Evolutionary conservation across 352 stramenopile genomes (phyloP).

Genomic region (Peronospora tabacina): DNA sequence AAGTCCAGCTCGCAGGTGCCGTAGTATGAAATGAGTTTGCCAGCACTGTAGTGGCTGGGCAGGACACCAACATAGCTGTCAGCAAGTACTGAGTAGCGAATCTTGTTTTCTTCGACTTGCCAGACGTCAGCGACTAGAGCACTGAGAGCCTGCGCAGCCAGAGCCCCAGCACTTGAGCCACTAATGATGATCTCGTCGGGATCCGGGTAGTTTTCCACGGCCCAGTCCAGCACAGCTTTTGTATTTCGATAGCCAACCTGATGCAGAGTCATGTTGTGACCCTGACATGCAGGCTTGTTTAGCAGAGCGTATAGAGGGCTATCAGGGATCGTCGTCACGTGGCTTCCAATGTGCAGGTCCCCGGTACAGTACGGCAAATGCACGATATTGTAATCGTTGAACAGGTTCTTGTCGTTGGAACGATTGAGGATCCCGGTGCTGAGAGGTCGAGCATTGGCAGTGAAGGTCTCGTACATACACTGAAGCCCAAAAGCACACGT

Average conservation of each 20-base stretch:
- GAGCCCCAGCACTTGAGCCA: slow-evolving; percentile 47
- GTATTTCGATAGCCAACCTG: slow-evolving; percentile 58
- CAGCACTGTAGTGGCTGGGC: slow-evolving; percentile 36
- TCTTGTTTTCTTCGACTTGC: slow-evolving; percentile 47
- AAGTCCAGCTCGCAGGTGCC: slow-evolving; percentile 45
- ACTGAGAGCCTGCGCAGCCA: slow-evolving; percentile 44
- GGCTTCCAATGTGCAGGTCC: slow-evolving; percentile 55
- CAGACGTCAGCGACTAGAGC: slow-evolving; percentile 43
- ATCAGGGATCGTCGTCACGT: slow-evolving; percentile 22
- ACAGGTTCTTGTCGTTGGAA: slow-evolving; percentile 54
- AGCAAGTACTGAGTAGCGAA: slow-evolving; percentile 45
- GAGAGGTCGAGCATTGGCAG: slow-evolving; percentile 35
- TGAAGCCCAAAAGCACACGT: slow-evolving; percentile 63
- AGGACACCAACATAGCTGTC: slow-evolving; percentile 65
- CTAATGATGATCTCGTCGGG: slow-evolving; percentile 49
- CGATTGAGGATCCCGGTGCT: slow-evolving; percentile 57
- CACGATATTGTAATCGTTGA: slow-evolving; percentile 72
- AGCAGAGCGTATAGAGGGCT: slow-evolving; percentile 36
- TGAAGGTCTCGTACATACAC: slow-evolving; percentile 55
- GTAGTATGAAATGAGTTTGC: slow-evolving; percentile 54
- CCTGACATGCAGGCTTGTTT: slow-evolving; percentile 30
- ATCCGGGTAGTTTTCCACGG: slow-evolving; percentile 49
- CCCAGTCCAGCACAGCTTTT: slow-evolving; percentile 54
- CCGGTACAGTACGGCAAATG: slow-evolving; percentile 70
- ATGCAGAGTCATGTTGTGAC: slow-evolving; percentile 48